A percentile compares a stretch with the other conserved stretches of the same genome.
Evolutionary conservation across 2,329 filamentous ascomycete genomes (phyloP).

Genomic region (Tolypocladium album): DNA sequence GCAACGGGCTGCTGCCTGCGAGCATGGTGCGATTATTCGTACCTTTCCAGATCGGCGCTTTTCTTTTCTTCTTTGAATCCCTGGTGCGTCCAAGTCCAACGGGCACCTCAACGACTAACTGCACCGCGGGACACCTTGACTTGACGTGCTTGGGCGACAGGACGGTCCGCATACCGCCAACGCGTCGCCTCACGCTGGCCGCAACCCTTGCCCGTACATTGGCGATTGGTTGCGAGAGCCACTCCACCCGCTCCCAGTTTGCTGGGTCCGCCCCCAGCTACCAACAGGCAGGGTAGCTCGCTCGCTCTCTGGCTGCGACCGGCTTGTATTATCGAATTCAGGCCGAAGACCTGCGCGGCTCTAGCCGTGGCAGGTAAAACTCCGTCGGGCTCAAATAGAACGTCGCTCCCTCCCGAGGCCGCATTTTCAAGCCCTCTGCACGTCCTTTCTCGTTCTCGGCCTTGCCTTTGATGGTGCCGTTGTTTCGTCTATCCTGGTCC

Average conservation of each 20-base stretch:
- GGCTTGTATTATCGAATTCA: background rate
- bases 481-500: background rate
- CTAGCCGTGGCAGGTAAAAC: background rate
- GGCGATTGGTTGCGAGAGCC: background rate
- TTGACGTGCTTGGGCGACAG: background rate
- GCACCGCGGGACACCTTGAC: no score
- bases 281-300: no score
- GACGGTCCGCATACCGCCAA: background rate
- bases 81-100: background rate
- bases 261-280: slow-evolving; percentile 1
- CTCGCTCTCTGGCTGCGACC: background rate
- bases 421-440: background rate
- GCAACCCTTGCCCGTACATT: background rate
- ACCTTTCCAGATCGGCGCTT: background rate
- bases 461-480: background rate
- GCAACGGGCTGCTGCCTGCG: background rate
- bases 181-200: background rate
- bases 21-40: no score
- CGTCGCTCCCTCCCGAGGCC: background rate
- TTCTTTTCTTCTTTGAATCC: background rate
- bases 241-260: background rate
- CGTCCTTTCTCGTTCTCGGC: background rate
- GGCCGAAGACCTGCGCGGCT: background rate
- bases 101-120: background rate
- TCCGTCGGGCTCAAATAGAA: background rate